Base-by-base conservation (phyloP, 2,329 filamentous ascomycete genomes). In the Magnaporthales sp. region DNA sequence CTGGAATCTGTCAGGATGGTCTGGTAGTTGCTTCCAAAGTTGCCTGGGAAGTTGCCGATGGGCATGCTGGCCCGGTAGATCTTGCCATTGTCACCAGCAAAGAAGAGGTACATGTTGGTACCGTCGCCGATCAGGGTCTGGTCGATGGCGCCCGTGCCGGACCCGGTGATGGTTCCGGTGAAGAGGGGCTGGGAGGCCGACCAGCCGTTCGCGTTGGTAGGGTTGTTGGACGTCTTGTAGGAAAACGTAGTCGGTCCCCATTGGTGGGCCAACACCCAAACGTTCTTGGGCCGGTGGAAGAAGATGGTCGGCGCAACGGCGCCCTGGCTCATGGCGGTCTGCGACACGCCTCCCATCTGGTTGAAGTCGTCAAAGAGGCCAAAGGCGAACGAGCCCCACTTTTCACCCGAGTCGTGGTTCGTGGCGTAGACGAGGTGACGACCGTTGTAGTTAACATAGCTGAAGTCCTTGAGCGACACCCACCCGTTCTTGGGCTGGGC, bases 261-360 rank as follows among this genome's bases (percentile, higher is more conserved):
- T 74, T 90, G 86, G 72, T 88, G 84, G n/a, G 85, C 84, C 0
- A 89, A 80, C n/a, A 89, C 77, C 87, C 87, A 90, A 69, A 84
- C 75, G 69, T 76, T 79, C 77, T 88, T 89, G 0, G 87, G 87
- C 4, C 73, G 70, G 71, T 89, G 89, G 78, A 82, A 85, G 77
- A 90, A 88, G 63, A 90, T 76, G 0, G 85, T 86, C 0, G 87
- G 87, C 26, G 87, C 87, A 24, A 88, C 85, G 15, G 84, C 74
- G 6, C 68, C 70, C 4, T 67, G 62, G 61, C 38, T 77, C 82
- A 86, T 86, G 1, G 67, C 69, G 68, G 77, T 89, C 75, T 89
- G 86, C 68, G 72, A 75, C 0, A 80, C 84, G 0, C 80, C 76
- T n/a, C 73, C 75, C 79, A 89, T 82, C 27, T 81, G 77, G 19